Percentiles rank a stretch among this genome's conserved stretches.
Evolutionary conservation across 306 rosid genomes (phyloP).

Genomic region (Alnus glutinosa): DNA sequence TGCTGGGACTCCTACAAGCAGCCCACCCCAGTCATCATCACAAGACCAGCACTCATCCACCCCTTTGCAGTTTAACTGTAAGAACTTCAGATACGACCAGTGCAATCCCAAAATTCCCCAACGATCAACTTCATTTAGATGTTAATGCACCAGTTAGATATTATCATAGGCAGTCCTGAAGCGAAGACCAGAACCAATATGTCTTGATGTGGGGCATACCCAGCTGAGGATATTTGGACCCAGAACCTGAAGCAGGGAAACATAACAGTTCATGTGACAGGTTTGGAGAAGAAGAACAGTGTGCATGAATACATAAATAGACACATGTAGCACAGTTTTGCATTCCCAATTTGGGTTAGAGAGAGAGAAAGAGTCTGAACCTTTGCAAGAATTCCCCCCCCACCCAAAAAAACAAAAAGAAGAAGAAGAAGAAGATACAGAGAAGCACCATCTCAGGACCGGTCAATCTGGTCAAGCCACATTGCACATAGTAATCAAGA

Average conservation of each 20-base stretch:
- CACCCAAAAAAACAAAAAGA: too few species aligned
- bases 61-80: constrained; percentile 29
- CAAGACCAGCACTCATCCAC: constrained; percentile 29
- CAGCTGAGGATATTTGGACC: constrained; percentile 78
- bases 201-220: constrained; percentile 70
- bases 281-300: not conserved
- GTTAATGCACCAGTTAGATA: constrained; percentile 39
- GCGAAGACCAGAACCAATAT: constrained; percentile 78
- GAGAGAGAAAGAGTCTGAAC: not conserved
- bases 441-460: not conserved
- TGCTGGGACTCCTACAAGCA: constrained; percentile 15
- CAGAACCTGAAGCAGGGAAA: constrained; percentile 60
- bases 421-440: not conserved
- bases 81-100: constrained; percentile 25
- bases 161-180: constrained; percentile 58
- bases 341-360: not conserved
- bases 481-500: not conserved
- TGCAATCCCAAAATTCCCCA: constrained; percentile 24
- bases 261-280: constrained; percentile 18
- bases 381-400: not conserved
- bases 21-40: constrained; percentile 30
- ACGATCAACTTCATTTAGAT: constrained; percentile 40
- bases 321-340: not conserved
- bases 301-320: not conserved
- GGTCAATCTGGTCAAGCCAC: not conserved